A percentile compares a stretch with the other conserved stretches of the same genome.
phyloP scores from a whole-genome alignment of 306 rosid genomes.

The Abrus precatorius region DNA sequence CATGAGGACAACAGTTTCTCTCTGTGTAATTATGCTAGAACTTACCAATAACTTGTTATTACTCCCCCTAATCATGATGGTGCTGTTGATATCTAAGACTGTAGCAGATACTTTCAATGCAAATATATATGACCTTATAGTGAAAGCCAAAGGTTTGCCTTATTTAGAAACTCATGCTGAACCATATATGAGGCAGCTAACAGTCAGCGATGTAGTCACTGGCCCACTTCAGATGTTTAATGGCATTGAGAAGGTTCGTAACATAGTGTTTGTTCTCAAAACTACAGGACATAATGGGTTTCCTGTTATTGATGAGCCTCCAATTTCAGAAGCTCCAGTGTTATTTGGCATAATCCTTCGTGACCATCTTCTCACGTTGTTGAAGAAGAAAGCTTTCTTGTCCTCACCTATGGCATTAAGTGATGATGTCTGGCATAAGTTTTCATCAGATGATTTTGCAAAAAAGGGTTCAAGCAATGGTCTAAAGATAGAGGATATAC shows the following conservation, averaged over 20 bases:
- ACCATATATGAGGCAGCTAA: constrained; percentile 91
- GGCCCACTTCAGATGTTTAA: constrained; percentile 86
- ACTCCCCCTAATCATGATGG: constrained; percentile 91
- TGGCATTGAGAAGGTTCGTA: constrained; percentile 87
- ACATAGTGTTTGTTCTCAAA: constrained; percentile 74
- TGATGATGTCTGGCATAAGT: constrained; percentile 47
- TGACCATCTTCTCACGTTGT: constrained; percentile 74
- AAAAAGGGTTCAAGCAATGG: constrained; percentile 69
- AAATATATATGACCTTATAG: constrained; percentile 84
- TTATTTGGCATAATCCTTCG: constrained; percentile 87
- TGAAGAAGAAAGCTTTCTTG: constrained; percentile 78
- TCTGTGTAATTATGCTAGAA: constrained; percentile 89
- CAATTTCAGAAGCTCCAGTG: constrained; percentile 63
- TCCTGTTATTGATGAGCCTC: constrained; percentile 90
- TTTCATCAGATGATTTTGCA: constrained; percentile 76
- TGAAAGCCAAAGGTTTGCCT: constrained; percentile 96
- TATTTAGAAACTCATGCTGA: constrained; percentile 87
- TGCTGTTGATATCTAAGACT: constrained; percentile 85
- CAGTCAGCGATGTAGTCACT: constrained; percentile 78
- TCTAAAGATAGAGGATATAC: constrained; percentile 67
- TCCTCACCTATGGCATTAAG: constrained; percentile 52
- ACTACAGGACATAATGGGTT: constrained; percentile 84
- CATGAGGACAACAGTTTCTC: constrained; percentile 94
- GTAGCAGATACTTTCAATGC: constrained; percentile 88
- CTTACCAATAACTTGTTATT: constrained; percentile 84